Percentiles rank a stretch among this genome's conserved stretches.
Conservation (phyloP, 2,329 filamentous ascomycete genomes). For the Sporothrix brasiliensis region DNA sequence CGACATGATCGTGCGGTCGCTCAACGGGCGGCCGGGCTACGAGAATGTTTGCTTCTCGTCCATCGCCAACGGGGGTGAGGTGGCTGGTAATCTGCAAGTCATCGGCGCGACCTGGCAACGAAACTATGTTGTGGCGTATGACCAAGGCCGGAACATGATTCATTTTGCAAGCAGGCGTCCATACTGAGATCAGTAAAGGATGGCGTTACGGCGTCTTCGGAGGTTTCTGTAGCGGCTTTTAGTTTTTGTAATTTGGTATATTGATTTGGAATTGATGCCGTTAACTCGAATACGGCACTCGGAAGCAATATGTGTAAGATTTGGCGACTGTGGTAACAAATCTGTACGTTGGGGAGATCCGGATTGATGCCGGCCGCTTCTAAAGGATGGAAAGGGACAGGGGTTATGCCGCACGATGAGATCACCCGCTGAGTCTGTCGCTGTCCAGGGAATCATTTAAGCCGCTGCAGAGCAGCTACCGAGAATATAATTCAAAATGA, state of each 20-base stretch:
- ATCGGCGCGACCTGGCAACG: constrained; percentile 36
- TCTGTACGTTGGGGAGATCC: constrained; percentile 7
- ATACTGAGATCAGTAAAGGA: too few species aligned
- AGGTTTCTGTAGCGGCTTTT: background rate
- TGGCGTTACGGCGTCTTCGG: background rate
- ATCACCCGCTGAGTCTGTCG: background rate
- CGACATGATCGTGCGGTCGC: constrained; percentile 1
- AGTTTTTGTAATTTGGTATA: background rate
- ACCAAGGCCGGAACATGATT: constrained; percentile 34
- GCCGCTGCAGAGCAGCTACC: background rate
- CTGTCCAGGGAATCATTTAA: background rate
- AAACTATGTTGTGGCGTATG: constrained; percentile 36
- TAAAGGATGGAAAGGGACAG: background rate
- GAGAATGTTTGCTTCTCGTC: background rate
- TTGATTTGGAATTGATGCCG: background rate
- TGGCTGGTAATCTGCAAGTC: constrained; percentile 10
- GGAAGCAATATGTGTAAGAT: too few species aligned
- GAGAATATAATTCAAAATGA: background rate
- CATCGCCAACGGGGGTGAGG: constrained; percentile 12
- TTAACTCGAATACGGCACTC: background rate
- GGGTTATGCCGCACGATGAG: constrained; percentile 21
- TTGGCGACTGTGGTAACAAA: background rate
- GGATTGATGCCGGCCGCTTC: background rate
- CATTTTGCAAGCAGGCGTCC: constrained; percentile 34
- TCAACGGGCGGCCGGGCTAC: constrained; percentile 7